Evolutionary conservation across 116 monocot genomes (phyloP), one percentile per base, ranked within the genome.

Genomic region (Iris pallida): DNA sequence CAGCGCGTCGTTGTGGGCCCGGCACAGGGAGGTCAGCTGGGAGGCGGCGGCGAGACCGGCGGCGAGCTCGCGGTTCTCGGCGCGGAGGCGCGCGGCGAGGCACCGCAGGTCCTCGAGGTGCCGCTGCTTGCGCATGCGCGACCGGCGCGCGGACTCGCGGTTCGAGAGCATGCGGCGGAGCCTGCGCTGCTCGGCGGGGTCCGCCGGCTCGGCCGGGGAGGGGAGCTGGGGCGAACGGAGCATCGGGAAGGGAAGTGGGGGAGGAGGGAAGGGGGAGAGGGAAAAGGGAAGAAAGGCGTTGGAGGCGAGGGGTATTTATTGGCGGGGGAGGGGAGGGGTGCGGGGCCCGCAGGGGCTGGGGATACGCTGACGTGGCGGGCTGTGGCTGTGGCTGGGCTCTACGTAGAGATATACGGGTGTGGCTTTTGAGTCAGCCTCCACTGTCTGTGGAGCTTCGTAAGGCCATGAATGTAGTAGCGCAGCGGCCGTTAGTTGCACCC

Each of bases 61-160:
- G 47, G 47, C 53, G 10, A 78, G 47, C 8, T 61, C 72, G 0
- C 55, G 58, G 45, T 72, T 78, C 45, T 54, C 53, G 7, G 55
- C 15, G 55, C 40, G 53, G 14, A 72, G 72, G 40, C 60, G 66
- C 47, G 20, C 51, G 53, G 47, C 57, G 45, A 47, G 53, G 55
- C 59, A 10, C 4, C 72, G 60, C n/a, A 77, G 65, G 49, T 71
- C 77, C 59, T 77, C 71, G 43, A 77, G 77, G 66, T 71, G 71
- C 11, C 65, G 71, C 59, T 77, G 71, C 66, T 77, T 77, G 20
- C 71, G 59, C 77, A 68, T 68, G 51, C 77, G 65, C 19, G 71
- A 77, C 43, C 77, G 65, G 9, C 77, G 77, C 45, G 77, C 77
- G 5, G 77, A 77, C 66, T 71, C 71, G 10, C 77, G 77, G 71